These are phyloP conservation scores for Encephalitozoon hellem DNA, from an alignment of 371 early-diverging fungal genomes.

Conservation along the genomic window DNA sequence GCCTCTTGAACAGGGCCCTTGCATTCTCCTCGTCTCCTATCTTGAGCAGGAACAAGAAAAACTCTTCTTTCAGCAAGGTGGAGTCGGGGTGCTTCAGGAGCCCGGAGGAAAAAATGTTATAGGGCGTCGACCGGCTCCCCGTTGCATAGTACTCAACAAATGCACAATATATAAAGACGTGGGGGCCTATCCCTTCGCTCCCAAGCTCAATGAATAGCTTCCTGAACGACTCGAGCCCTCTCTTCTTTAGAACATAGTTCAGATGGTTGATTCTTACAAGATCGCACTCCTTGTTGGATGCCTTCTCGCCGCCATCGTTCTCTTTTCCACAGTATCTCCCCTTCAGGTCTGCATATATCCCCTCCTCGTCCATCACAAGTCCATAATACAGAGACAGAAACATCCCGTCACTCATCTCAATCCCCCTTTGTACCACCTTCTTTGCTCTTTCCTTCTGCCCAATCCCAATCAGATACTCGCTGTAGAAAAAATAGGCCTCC, in stretches of 20 bases:
- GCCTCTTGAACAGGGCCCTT: conserved; percentile 13
- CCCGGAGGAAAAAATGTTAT: conserved; percentile 28
- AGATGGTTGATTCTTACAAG: conserved; percentile 30
- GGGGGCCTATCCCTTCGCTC: background rate
- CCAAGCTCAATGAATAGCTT: conserved; percentile 24
- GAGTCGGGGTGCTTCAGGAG: conserved; percentile 5
- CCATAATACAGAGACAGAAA: conserved; percentile 14
- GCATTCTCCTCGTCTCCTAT: conserved; percentile 22
- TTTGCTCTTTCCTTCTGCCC: conserved; percentile 5
- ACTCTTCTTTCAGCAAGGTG: conserved; percentile 17
- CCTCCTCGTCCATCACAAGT: conserved; percentile 6
- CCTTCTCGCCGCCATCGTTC: background rate
- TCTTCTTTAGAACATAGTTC: conserved; percentile 7
- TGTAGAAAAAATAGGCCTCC: conserved; percentile 20
- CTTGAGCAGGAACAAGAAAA: conserved; percentile 26
- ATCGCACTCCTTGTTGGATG: background rate
- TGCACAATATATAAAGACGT: conserved; percentile 15
- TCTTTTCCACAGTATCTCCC: background rate
- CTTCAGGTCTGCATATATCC: background rate
- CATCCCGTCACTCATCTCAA: background rate
- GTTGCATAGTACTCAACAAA: conserved; percentile 11
- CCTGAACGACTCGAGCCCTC: conserved; percentile 25
- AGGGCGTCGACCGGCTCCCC: background rate
- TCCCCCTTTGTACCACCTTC: background rate
- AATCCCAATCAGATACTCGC: conserved; percentile 21